These are phyloP conservation scores for Mortierella sp. DNA, from an alignment of 371 early-diverging fungal species.

Conservation along the genomic window DNA sequence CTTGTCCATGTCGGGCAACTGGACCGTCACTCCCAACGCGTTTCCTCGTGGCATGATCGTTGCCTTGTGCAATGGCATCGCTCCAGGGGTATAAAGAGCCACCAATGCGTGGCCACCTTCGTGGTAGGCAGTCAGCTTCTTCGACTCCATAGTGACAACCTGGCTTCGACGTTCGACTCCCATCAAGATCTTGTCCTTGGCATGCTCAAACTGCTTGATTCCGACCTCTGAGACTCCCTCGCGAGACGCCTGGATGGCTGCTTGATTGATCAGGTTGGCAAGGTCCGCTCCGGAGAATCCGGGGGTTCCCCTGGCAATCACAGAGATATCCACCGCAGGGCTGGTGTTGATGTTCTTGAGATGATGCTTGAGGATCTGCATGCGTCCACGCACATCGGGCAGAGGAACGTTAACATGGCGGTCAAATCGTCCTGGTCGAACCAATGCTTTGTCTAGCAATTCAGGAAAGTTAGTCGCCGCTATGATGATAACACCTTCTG, in stretches of 20 bases:
- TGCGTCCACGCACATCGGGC: slow-evolving; percentile 97
- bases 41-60: slow-evolving; percentile 98
- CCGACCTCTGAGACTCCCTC: slow-evolving; percentile 77
- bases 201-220: slow-evolving; percentile 91
- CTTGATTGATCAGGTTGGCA: slow-evolving; percentile 96
- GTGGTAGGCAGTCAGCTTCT: slow-evolving; percentile 95
- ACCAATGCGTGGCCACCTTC: slow-evolving; percentile 98
- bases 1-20: slow-evolving; percentile 96
- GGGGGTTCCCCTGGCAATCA: slow-evolving; percentile 96
- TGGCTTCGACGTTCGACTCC: slow-evolving; percentile 95
- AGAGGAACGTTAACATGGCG: slow-evolving; percentile 95
- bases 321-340: slow-evolving; percentile 79
- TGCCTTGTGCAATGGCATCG: slow-evolving; percentile 98
- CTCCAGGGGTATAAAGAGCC: slow-evolving; percentile 95
- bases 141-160: slow-evolving; percentile 90
- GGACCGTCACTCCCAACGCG: slow-evolving; percentile 93
- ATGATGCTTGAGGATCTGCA: slow-evolving; percentile 94
- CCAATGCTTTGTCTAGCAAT: slow-evolving; percentile 96
- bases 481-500: slow-evolving; percentile 96
- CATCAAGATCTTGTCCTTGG: slow-evolving; percentile 98
- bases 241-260: slow-evolving; percentile 94
- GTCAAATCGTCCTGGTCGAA: slow-evolving; percentile 99
- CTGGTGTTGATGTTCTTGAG: slow-evolving; percentile 78
- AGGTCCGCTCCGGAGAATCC: slow-evolving; percentile 99
- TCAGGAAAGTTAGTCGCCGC: slow-evolving; percentile 99